Percentiles rank a stretch among this genome's conserved stretches.
These are phyloP conservation scores for Fusarium aywerte DNA, from an alignment of 2,329 filamentous ascomycete genomes.

Conservation along the genomic window DNA sequence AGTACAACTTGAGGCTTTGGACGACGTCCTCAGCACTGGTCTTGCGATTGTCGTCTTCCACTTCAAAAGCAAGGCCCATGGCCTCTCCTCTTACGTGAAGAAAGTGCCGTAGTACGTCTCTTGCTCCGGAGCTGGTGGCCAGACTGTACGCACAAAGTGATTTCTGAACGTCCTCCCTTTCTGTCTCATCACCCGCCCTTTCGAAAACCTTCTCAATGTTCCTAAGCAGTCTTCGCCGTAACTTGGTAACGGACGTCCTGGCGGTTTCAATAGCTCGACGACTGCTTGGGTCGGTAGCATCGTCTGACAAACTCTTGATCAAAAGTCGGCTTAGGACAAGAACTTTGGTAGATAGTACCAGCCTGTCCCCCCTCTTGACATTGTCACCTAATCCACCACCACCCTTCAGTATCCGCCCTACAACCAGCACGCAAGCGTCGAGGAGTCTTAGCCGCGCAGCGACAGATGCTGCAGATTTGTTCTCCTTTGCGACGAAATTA, in stretches of 20 bases:
- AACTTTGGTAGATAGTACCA: conserved; percentile 73
- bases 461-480: conserved; percentile 45
- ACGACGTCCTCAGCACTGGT: conserved; percentile 63
- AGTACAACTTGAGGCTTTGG: conserved; percentile 76
- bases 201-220: conserved; percentile 76
- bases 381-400: conserved; percentile 47
- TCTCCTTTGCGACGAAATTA: conserved; percentile 54
- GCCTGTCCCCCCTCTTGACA: conserved; percentile 58
- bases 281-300: conserved; percentile 49
- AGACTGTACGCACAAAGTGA: conserved; percentile 85
- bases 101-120: conserved; percentile 83
- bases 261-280: conserved; percentile 65
- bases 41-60: conserved; percentile 56
- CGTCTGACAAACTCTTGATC: conserved; percentile 75
- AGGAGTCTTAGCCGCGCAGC: conserved; percentile 62
- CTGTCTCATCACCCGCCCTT: conserved; percentile 64
- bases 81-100: conserved; percentile 76
- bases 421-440: conserved; percentile 62
- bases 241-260: conserved; percentile 69
- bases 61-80: conserved; percentile 70
- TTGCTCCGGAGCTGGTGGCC: conserved; percentile 80
- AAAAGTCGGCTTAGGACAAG: conserved; percentile 81
- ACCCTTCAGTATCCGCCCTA: conserved; percentile 61
- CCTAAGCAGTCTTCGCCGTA: conserved; percentile 72
- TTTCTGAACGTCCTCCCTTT: conserved; percentile 70